Conservation (phyloP, 306 rosid species). For the Comarum palustre region DNA sequence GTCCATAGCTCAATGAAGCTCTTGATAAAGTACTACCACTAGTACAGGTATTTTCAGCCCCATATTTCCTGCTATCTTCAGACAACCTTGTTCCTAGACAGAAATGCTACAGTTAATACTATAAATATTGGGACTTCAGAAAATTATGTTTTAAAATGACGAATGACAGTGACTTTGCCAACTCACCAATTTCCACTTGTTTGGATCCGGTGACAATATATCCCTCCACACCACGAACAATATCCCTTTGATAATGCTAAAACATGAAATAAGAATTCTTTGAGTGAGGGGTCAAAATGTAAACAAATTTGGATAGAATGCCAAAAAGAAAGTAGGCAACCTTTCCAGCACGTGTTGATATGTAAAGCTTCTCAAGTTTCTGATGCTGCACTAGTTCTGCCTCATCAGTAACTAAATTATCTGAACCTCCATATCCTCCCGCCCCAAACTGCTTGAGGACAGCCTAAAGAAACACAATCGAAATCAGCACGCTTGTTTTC, state of each 20-base stretch:
- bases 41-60: conserved; percentile 91
- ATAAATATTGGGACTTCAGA: background rate
- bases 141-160: background rate
- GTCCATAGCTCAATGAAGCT: conserved; percentile 76
- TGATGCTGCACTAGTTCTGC: conserved; percentile 81
- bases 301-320: conserved; percentile 1
- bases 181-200: conserved; percentile 89
- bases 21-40: conserved; percentile 79
- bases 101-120: conserved; percentile 24
- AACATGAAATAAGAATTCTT: conserved; percentile 21
- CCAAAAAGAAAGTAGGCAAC: conserved; percentile 43
- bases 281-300: conserved; percentile 11
- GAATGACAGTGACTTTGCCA: conserved; percentile 14
- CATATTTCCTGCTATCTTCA: conserved; percentile 95
- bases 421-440: conserved; percentile 96
- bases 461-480: conserved; percentile 50
- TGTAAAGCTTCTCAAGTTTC: conserved; percentile 90
- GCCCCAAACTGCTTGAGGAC: conserved; percentile 96
- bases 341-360: conserved; percentile 98
- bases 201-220: conserved; percentile 93
- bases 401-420: conserved; percentile 77
- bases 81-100: conserved; percentile 86
- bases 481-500: conserved; percentile 20
- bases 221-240: conserved; percentile 96
- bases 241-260: conserved; percentile 97